These are phyloP conservation scores for Arxiozyma heterogenica DNA, from an alignment of 1,139 yeast species.

Conservation along the genomic window DNA sequence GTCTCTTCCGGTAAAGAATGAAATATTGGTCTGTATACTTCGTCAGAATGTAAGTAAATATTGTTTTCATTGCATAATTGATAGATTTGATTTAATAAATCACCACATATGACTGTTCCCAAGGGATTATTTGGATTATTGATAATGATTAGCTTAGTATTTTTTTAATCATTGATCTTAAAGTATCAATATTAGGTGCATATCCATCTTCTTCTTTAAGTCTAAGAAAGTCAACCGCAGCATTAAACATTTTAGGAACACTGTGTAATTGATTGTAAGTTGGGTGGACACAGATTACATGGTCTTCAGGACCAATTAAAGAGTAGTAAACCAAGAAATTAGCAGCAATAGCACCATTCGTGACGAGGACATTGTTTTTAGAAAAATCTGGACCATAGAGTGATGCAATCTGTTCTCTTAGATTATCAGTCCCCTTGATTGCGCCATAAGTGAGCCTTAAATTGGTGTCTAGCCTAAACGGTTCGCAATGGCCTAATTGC, in stretches of 20 bases:
- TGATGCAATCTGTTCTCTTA: conserved; percentile 34
- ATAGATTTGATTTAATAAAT: conserved; percentile 33
- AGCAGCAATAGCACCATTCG: conserved; percentile 55
- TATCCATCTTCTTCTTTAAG: conserved; percentile 33
- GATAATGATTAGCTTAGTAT: conserved; percentile 41
- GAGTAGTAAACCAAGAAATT: conserved; percentile 43
- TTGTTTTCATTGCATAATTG: conserved; percentile 33
- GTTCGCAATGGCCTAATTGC: conserved; percentile 25
- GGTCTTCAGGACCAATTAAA: conserved; percentile 41
- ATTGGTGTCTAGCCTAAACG: conserved; percentile 19
- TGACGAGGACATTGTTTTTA: conserved; percentile 33
- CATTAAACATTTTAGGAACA: conserved; percentile 44
- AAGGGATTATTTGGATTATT: conserved; percentile 53
- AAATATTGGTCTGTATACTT: conserved; percentile 48
- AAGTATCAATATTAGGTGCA: conserved; percentile 33
- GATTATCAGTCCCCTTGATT: conserved; percentile 39
- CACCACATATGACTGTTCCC: conserved; percentile 39
- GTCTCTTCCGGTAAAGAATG: conserved; percentile 31
- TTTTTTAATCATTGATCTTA: conserved; percentile 29
- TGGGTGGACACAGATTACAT: conserved; percentile 44
- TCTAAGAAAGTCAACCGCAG: conserved; percentile 34
- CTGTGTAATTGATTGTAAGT: conserved; percentile 45
- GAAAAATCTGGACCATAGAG: conserved; percentile 32
- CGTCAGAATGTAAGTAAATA: conserved; percentile 41
- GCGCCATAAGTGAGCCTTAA: conserved; percentile 40